Evolutionary conservation across 2,329 filamentous ascomycete species (phyloP).

Genomic region (Aspergillus japonicus): DNA sequence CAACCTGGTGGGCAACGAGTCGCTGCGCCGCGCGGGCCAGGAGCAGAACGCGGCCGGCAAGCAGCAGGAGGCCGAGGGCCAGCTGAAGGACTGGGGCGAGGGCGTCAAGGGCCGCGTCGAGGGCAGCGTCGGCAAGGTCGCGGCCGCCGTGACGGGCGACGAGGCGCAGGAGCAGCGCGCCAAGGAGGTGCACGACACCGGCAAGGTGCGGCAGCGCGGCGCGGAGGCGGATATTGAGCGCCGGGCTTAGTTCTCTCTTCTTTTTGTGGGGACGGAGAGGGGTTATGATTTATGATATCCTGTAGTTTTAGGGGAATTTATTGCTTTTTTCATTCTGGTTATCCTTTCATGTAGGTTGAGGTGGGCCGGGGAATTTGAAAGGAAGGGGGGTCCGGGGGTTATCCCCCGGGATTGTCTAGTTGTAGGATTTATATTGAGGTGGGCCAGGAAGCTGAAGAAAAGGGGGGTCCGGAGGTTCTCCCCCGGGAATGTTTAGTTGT

Average conservation of each 20-base stretch:
- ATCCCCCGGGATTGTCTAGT: not conserved
- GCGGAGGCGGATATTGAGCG: conserved; percentile 79
- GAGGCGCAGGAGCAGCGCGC: conserved; percentile 63
- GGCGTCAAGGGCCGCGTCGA: conserved; percentile 67
- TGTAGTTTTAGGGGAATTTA: not conserved
- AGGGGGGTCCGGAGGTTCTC: not conserved
- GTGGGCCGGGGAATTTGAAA: not conserved
- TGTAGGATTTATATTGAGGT: not conserved
- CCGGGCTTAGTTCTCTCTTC: conserved; percentile 27
- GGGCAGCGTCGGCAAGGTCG: conserved; percentile 68
- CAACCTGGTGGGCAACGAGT: conserved; percentile 70
- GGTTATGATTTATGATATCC: not conserved
- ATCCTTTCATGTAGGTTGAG: not conserved
- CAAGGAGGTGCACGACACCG: conserved; percentile 65
- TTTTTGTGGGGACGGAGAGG: not conserved
- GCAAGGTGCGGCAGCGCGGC: conserved; percentile 80
- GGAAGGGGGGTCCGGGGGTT: not conserved
- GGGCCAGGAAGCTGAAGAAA: not conserved
- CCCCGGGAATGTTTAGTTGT: not conserved
- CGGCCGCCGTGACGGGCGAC: conserved; percentile 73
- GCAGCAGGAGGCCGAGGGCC: conserved; percentile 77
- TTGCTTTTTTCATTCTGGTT: not conserved
- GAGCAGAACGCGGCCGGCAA: conserved; percentile 79
- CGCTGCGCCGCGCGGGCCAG: conserved; percentile 70
- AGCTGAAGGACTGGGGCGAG: conserved; percentile 69